Percentiles rank a stretch among this genome's conserved stretches.
Conservation (phyloP, 1,284 basidiomycete species). For the Filobasidium uniguttulatum region DNA sequence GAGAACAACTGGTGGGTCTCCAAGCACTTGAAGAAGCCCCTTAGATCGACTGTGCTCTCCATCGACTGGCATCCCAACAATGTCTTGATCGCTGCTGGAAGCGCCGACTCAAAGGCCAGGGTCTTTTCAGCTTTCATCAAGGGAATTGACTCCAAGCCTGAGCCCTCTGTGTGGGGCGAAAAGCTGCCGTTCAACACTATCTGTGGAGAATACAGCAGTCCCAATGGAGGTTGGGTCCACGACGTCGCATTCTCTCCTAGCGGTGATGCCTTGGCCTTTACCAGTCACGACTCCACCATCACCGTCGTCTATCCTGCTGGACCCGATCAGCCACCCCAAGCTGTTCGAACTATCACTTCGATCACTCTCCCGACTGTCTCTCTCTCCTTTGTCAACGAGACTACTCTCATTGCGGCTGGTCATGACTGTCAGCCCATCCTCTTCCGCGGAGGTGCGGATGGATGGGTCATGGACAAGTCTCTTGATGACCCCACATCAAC, state of each 20-base stretch:
- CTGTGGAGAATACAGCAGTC: slow-evolving; percentile 81
- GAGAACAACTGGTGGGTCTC: slow-evolving; percentile 99
- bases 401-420: slow-evolving; percentile 73
- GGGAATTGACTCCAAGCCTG: slow-evolving; percentile 90
- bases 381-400: slow-evolving; percentile 70
- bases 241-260: slow-evolving; percentile 89
- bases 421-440: slow-evolving; percentile 95
- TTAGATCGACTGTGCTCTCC: slow-evolving; percentile 79
- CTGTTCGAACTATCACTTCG: slow-evolving; percentile 57
- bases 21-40: slow-evolving; percentile 92
- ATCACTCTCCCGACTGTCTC: slow-evolving; percentile 66
- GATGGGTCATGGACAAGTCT: slow-evolving; percentile 65
- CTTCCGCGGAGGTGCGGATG: slow-evolving; percentile 52
- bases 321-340: slow-evolving; percentile 40
- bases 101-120: slow-evolving; percentile 86
- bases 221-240: slow-evolving; percentile 93
- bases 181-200: slow-evolving; percentile 95
- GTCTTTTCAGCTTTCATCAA: slow-evolving; percentile 99
- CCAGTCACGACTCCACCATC: slow-evolving; percentile 86
- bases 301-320: slow-evolving; percentile 72
- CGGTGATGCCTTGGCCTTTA: slow-evolving; percentile 83
- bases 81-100: slow-evolving; percentile 83
- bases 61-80: slow-evolving; percentile 98
- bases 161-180: slow-evolving; percentile 87
- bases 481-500: slow-evolving; percentile 54